phyloP scores from a whole-genome alignment of 2,329 filamentous ascomycete species.

The Xylariaceae sp. region DNA sequence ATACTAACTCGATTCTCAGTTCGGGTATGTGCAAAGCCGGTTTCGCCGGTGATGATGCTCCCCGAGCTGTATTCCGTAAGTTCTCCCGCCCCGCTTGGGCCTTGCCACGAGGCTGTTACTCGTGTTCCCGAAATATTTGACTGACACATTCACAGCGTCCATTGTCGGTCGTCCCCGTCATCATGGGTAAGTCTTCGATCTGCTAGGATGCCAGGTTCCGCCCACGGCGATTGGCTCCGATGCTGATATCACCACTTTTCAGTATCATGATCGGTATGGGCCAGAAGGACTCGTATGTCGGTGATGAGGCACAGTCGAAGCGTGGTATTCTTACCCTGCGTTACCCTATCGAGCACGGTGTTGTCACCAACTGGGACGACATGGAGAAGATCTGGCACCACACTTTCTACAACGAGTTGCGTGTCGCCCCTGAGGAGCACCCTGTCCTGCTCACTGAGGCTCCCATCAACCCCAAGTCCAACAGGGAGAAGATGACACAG shows the following conservation, averaged over 20 bases:
- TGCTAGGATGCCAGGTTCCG: neutral
- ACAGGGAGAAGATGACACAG: slow-evolving; percentile 99
- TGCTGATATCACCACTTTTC: slow-evolving; percentile 10
- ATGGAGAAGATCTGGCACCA: slow-evolving; percentile 99
- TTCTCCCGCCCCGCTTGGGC: slow-evolving; percentile 43
- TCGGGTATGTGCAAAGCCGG: slow-evolving; percentile 99
- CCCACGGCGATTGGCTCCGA: neutral
- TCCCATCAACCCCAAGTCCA: slow-evolving; percentile 99
- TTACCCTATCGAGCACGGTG: slow-evolving; percentile 99
- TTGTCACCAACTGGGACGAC: slow-evolving; percentile 99
- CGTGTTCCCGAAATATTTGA: slow-evolving; percentile 12
- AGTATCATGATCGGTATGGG: slow-evolving; percentile 99
- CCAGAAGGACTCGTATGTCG: slow-evolving; percentile 99
- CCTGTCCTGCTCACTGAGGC: slow-evolving; percentile 98
- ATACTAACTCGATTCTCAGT: slow-evolving; percentile 50
- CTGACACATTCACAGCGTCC: slow-evolving; percentile 65
- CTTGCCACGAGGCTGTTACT: slow-evolving; percentile 21
- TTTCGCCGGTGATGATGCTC: slow-evolving; percentile 99
- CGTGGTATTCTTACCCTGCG: slow-evolving; percentile 99
- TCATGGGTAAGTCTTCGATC: slow-evolving; percentile 77
- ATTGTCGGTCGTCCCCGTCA: slow-evolving; percentile 99
- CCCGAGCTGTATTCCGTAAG: slow-evolving; percentile 99
- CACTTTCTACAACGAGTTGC: slow-evolving; percentile 99
- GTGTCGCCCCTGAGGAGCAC: slow-evolving; percentile 99
- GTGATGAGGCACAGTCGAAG: slow-evolving; percentile 99